These are phyloP conservation scores for Penicillium angulare DNA, from an alignment of 495 filamentous ascomycete species.

Conservation along the genomic window DNA sequence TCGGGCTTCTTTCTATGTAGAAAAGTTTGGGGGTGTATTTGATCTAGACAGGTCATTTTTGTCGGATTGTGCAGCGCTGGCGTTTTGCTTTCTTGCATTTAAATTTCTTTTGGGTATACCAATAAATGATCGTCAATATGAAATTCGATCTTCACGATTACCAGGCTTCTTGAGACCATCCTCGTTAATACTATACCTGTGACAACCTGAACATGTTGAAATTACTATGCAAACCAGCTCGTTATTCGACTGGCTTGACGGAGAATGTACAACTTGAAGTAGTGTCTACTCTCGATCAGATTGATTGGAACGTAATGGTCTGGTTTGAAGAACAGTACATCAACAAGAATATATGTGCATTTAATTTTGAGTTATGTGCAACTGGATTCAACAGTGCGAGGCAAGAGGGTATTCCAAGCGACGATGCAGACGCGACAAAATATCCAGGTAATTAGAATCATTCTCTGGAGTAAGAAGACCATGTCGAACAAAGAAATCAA, in stretches of 20 bases:
- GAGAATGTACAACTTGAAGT: too few species aligned
- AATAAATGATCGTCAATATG: conserved; percentile 24
- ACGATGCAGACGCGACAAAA: conserved; percentile 73
- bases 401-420: conserved; percentile 75
- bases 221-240: too few species aligned
- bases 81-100: conserved; percentile 33
- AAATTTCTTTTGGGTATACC: conserved; percentile 27
- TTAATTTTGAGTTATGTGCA: background rate
- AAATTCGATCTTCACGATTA: conserved; percentile 13
- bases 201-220: too few species aligned
- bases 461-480: conserved; percentile 78
- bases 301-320: too few species aligned
- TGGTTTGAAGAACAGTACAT: too few species aligned
- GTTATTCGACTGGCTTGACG: too few species aligned
- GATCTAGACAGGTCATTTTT: conserved; percentile 23
- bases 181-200: too few species aligned
- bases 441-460: conserved; percentile 77
- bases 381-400: conserved; percentile 29
- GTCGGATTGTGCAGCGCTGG: conserved; percentile 29
- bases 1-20: background rate
- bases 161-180: too few species aligned
- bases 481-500: conserved; percentile 91
- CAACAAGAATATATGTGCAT: background rate
- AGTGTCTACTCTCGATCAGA: too few species aligned
- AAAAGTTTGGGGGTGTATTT: conserved; percentile 19